Evolutionary conservation across 2,329 filamentous ascomycete species (phyloP).

Genomic region (Alternaria brassicicola): DNA sequence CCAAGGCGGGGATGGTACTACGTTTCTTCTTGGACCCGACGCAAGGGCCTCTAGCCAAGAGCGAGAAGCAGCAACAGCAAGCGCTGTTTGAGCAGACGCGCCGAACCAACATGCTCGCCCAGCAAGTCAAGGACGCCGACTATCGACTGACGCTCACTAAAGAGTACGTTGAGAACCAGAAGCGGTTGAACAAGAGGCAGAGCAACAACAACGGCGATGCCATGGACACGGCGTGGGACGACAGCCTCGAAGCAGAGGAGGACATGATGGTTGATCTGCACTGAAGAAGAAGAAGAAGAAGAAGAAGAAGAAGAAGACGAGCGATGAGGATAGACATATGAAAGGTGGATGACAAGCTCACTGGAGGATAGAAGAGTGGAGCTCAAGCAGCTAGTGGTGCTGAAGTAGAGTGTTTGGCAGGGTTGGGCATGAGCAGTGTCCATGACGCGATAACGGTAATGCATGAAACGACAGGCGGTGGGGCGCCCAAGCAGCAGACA

Average conservation of each 20-base stretch:
- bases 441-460: slow-evolving; percentile 37
- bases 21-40: slow-evolving; percentile 57
- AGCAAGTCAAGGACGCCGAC: slow-evolving; percentile 61
- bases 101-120: slow-evolving; percentile 58
- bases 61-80: slow-evolving; percentile 49
- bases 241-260: slow-evolving; percentile 43
- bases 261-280: slow-evolving; percentile 50
- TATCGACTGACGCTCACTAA: slow-evolving; percentile 62
- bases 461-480: slow-evolving; percentile 35
- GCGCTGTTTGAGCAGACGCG: slow-evolving; percentile 58
- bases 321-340: neutral
- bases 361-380: neutral
- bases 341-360: neutral
- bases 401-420: slow-evolving; percentile 1
- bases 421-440: slow-evolving; percentile 12
- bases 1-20: slow-evolving; percentile 55
- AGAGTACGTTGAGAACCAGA: slow-evolving; percentile 63
- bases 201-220: slow-evolving; percentile 41
- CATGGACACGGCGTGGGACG: slow-evolving; percentile 48
- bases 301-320: slow-evolving; percentile 6
- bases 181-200: slow-evolving; percentile 54
- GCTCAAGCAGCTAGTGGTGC: slow-evolving; percentile 1
- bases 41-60: slow-evolving; percentile 47
- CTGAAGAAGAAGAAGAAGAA: slow-evolving; percentile 11
- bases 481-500: slow-evolving; percentile 11